Conservation (phyloP, 352 stramenopile genomes). For the Phytophthora macrochlamydospora region DNA sequence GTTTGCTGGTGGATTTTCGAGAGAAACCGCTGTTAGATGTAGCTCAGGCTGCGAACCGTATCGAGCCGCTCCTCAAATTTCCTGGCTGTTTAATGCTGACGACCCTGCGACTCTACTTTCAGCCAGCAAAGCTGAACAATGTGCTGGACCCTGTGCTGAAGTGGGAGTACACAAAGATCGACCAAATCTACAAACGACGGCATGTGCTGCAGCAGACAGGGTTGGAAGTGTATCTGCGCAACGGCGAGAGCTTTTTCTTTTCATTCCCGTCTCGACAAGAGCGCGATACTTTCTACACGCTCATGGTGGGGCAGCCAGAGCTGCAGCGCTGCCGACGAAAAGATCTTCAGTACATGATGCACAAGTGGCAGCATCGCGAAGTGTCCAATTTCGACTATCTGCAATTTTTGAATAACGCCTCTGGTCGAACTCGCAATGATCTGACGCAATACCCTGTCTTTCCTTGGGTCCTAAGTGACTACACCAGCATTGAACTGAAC, state of each 20-base stretch:
- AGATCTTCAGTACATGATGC: constrained; percentile 64
- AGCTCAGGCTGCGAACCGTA: constrained; percentile 64
- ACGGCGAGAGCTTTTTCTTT: constrained; percentile 83
- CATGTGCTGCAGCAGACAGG: constrained; percentile 89
- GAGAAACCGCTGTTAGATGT: constrained; percentile 64
- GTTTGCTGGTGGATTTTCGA: constrained; percentile 84
- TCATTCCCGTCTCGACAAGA: constrained; percentile 68
- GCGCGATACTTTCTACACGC: constrained; percentile 77
- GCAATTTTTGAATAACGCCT: constrained; percentile 84
- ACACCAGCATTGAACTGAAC: constrained; percentile 80
- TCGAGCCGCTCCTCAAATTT: constrained; percentile 87
- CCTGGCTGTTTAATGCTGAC: constrained; percentile 89
- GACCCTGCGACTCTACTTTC: constrained; percentile 87
- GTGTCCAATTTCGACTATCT: constrained; percentile 96
- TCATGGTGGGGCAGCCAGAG: constrained; percentile 64
- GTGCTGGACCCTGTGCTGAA: constrained; percentile 86
- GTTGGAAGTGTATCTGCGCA: constrained; percentile 84
- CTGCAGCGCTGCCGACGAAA: constrained; percentile 51
- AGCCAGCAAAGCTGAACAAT: constrained; percentile 93
- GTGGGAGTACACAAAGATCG: constrained; percentile 80
- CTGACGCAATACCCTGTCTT: constrained; percentile 96
- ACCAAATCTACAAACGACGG: constrained; percentile 86
- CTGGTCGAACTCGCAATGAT: constrained; percentile 83
- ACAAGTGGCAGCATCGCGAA: constrained; percentile 68
- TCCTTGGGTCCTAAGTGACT: constrained; percentile 95